Conservation (phyloP, 169 alveolate species). For the Plasmodium ovale region DNA sequence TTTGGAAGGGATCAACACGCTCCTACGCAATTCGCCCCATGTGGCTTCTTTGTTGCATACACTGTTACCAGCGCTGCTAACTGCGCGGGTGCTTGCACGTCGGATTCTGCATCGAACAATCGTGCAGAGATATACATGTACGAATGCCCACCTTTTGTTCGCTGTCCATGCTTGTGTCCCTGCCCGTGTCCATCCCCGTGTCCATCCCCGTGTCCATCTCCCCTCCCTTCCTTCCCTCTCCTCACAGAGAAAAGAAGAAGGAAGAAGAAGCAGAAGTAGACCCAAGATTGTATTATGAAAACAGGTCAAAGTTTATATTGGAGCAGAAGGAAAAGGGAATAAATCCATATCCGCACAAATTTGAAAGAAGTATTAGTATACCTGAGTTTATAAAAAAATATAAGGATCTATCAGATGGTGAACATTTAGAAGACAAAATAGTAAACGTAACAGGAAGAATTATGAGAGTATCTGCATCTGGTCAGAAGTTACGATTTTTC, state of each 20-base stretch:
- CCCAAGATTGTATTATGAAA: slow-evolving; percentile 81
- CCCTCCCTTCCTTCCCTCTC: too few species aligned
- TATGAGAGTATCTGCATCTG: slow-evolving; percentile 90
- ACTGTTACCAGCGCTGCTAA: too few species aligned
- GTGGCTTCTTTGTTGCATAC: too few species aligned
- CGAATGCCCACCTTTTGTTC: too few species aligned
- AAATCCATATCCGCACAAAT: slow-evolving; percentile 85
- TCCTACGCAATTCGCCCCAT: too few species aligned
- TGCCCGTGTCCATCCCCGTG: too few species aligned
- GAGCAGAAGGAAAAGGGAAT: slow-evolving; percentile 79
- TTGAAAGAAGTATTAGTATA: slow-evolving; percentile 88
- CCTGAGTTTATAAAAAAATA: slow-evolving; percentile 91
- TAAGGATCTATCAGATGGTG: slow-evolving; percentile 90
- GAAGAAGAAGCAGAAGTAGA: slow-evolving; percentile 82
- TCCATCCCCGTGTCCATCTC: too few species aligned
- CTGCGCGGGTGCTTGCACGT: too few species aligned
- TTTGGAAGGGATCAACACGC: too few species aligned
- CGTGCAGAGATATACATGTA: too few species aligned
- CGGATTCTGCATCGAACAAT: too few species aligned
- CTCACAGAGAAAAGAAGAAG: slow-evolving; percentile 39
- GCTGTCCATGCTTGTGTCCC: too few species aligned
- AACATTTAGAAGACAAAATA: slow-evolving; percentile 87
- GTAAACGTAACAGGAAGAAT: slow-evolving; percentile 95
- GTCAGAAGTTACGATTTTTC: slow-evolving; percentile 92
- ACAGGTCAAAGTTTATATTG: slow-evolving; percentile 79